These are phyloP conservation scores for Bassia scoparia DNA, from an alignment of 148 eudicot genomes.

Conservation along the genomic window DNA sequence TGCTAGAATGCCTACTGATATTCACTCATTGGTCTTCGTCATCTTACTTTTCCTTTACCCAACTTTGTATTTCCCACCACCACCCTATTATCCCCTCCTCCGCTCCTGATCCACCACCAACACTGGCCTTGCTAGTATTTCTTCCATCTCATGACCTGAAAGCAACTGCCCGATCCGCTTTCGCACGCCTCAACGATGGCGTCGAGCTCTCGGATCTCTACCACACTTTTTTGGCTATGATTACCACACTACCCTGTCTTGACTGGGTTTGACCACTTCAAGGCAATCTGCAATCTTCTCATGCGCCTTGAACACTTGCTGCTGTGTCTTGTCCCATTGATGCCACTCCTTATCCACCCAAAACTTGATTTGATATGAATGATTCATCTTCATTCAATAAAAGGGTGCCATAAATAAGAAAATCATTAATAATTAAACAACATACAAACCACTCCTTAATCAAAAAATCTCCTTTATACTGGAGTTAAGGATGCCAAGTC, in stretches of 20 bases:
- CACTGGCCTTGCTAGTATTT: conserved; percentile 19
- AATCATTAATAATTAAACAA: too few relatives aligned
- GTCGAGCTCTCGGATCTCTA: conserved; percentile 10
- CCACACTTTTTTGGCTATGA: conserved; percentile 12
- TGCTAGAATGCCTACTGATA: too few relatives aligned
- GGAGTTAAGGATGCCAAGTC: too few relatives aligned
- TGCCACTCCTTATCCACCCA: conserved; percentile 56
- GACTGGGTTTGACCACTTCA: conserved; percentile 21
- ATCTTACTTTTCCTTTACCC: too few relatives aligned
- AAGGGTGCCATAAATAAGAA: neutral
- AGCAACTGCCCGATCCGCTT: conserved; percentile 16
- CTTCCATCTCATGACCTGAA: conserved; percentile 23
- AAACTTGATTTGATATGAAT: conserved; percentile 66
- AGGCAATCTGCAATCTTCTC: conserved; percentile 5
- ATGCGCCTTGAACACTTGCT: conserved; percentile 20
- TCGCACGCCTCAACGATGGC: conserved; percentile 23
- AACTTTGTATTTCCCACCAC: too few relatives aligned
- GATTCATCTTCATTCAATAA: conserved; percentile 35
- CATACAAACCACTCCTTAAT: too few relatives aligned
- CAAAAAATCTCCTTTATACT: too few relatives aligned
- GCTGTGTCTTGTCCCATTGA: conserved; percentile 61
- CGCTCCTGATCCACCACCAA: neutral
- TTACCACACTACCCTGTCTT: conserved; percentile 10
- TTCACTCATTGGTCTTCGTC: too few relatives aligned
- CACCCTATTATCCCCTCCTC: too few relatives aligned